These are phyloP conservation scores for Farysia itapuensis DNA, from an alignment of 1,284 basidiomycete species.

Conservation along the genomic window DNA sequence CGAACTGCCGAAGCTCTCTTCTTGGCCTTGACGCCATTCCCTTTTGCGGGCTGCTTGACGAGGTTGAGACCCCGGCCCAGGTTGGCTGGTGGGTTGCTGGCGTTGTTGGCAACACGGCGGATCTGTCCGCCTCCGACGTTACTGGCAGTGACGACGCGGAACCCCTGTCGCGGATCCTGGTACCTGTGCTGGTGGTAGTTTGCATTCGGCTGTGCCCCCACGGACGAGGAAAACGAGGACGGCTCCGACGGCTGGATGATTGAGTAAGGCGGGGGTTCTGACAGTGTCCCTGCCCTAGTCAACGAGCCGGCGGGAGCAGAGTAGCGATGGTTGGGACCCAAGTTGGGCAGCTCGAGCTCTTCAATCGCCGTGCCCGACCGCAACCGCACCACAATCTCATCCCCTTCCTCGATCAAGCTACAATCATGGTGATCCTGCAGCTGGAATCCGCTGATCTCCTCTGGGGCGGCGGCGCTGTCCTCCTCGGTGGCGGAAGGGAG, in stretches of 20 bases:
- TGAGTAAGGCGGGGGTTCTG: slow-evolving; percentile 42
- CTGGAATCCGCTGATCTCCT: slow-evolving; percentile 39
- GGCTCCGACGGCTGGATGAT: slow-evolving; percentile 50
- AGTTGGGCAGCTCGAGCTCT: slow-evolving; percentile 50
- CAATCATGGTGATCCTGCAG: slow-evolving; percentile 57
- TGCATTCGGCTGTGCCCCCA: slow-evolving; percentile 53
- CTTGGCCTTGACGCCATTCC: slow-evolving; percentile 19
- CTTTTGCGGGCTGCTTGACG: slow-evolving; percentile 8
- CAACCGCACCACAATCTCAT: slow-evolving; percentile 51
- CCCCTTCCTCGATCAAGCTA: slow-evolving; percentile 53
- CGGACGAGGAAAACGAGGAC: slow-evolving; percentile 54
- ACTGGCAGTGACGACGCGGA: slow-evolving; percentile 45
- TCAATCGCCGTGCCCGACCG: slow-evolving; percentile 21
- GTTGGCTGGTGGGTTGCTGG: slow-evolving; percentile 6
- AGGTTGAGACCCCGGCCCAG: slow-evolving; percentile 20
- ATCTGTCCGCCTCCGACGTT: slow-evolving; percentile 34
- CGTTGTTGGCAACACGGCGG: slow-evolving; percentile 7
- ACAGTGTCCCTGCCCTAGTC: slow-evolving; percentile 39
- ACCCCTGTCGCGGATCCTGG: slow-evolving; percentile 45
- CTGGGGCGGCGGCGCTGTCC: neutral
- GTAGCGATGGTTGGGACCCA: slow-evolving; percentile 38
- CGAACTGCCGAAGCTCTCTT: slow-evolving; percentile 2
- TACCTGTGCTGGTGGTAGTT: slow-evolving; percentile 54
- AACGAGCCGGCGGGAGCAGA: slow-evolving; percentile 35
- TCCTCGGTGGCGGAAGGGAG: slow-evolving; percentile 11